A percentile compares a stretch with the other conserved stretches of the same genome.
Evolutionary conservation across 164 flowering plant genomes (phyloP).

Genomic region (Umbilicus rupestris): DNA sequence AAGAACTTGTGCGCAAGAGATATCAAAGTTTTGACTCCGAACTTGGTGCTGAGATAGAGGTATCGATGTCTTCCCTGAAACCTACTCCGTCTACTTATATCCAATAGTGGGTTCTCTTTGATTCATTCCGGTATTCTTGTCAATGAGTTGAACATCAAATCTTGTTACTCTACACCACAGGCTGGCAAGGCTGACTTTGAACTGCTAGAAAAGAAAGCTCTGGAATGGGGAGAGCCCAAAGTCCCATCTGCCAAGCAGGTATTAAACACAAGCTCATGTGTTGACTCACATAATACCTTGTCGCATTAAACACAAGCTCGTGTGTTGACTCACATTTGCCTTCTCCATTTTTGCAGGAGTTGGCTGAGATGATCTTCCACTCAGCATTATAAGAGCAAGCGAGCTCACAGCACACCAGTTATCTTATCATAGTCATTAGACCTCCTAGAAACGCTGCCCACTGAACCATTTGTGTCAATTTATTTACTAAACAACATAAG

Average conservation of each 20-base stretch:
- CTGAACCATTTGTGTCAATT: too few relatives aligned
- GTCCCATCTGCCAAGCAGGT: slow-evolving; percentile 97
- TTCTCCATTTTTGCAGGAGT: slow-evolving; percentile 53
- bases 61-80: slow-evolving; percentile 5
- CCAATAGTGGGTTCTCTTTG: too few relatives aligned
- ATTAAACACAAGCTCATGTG: background rate
- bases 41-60: slow-evolving; percentile 78
- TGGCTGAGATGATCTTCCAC: slow-evolving; percentile 94
- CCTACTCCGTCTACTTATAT: too few relatives aligned
- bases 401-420: too few relatives aligned
- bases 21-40: slow-evolving; percentile 82
- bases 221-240: slow-evolving; percentile 89
- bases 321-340: background rate
- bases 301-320: too few relatives aligned
- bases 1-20: slow-evolving; percentile 71
- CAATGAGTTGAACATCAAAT: background rate
- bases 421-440: too few relatives aligned
- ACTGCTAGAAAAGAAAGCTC: slow-evolving; percentile 66
- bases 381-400: slow-evolving; percentile 43
- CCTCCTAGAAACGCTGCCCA: too few relatives aligned
- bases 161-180: slow-evolving; percentile 23
- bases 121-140: background rate
- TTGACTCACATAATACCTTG: too few relatives aligned
- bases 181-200: slow-evolving; percentile 94
- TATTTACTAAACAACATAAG: too few relatives aligned